Percentiles rank a stretch among this genome's conserved stretches.
Evolutionary conservation across 1,139 yeast species (phyloP).

Genomic region (Pichia sp.): DNA sequence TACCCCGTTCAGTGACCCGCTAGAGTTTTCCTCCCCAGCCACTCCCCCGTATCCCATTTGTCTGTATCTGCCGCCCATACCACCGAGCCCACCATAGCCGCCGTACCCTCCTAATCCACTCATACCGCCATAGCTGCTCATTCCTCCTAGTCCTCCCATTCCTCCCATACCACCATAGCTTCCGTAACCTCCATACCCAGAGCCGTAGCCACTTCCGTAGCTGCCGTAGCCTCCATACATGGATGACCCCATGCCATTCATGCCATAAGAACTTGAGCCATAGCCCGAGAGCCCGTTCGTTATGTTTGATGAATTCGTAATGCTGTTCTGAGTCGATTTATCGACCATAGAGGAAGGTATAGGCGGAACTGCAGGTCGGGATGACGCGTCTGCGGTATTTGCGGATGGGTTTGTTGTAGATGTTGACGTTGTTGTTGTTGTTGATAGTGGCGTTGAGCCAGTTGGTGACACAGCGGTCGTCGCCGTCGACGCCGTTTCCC

Average conservation of each 20-base stretch:
- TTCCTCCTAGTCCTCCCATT: too few relatives aligned
- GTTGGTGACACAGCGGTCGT: neutral
- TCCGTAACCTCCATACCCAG: constrained; percentile 8
- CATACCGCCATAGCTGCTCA: neutral
- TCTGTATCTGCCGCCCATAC: constrained; percentile 10
- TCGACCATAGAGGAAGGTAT: constrained; percentile 42
- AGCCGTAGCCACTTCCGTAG: constrained; percentile 2
- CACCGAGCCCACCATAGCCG: constrained; percentile 13
- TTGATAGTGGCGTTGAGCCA: constrained; percentile 1
- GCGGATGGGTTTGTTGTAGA: neutral
- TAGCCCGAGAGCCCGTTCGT: neutral
- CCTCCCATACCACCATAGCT: neutral
- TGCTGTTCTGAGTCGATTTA: neutral
- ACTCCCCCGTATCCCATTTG: constrained; percentile 23
- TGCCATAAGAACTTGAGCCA: neutral
- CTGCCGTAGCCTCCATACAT: constrained; percentile 1
- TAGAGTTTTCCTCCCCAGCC: constrained; percentile 36
- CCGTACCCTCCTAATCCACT: neutral
- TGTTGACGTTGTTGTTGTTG: constrained; percentile 6
- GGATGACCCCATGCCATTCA: constrained; percentile 2
- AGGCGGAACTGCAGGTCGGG: constrained; percentile 23
- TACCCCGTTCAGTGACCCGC: constrained; percentile 24
- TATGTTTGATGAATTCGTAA: neutral
- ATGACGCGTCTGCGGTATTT: neutral
- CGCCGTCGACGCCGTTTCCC: constrained; percentile 39